Conservation (phyloP, 2,329 filamentous ascomycete species). For the Penicillium aurantiogriseum region DNA sequence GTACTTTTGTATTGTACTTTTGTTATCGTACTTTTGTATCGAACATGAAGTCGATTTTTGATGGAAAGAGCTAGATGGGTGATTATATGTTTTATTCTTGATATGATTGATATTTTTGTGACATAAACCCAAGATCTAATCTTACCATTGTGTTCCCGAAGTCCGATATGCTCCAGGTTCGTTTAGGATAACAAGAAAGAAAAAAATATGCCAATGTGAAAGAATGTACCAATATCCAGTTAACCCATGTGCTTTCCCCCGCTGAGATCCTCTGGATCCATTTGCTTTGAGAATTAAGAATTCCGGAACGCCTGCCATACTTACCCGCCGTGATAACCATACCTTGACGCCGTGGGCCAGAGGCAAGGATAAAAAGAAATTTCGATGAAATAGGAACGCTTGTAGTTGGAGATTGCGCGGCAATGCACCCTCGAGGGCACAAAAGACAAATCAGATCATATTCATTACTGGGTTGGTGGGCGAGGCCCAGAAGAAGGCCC, state of each 20-base stretch:
- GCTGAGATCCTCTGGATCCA: background rate
- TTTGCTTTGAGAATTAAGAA: background rate
- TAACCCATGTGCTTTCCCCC: background rate
- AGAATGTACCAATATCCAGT: background rate
- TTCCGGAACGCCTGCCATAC: background rate
- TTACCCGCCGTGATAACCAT: background rate
- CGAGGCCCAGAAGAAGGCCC: slow-evolving; percentile 10
- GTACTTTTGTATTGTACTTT: background rate
- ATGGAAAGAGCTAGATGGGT: background rate
- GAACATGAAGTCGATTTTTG: background rate
- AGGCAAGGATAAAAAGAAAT: background rate
- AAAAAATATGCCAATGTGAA: background rate
- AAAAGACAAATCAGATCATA: background rate
- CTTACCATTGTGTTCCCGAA: background rate
- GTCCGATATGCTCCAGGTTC: background rate
- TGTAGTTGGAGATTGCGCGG: background rate
- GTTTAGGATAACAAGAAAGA: background rate
- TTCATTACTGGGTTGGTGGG: slow-evolving; percentile 6
- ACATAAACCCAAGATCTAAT: background rate
- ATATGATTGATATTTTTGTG: background rate
- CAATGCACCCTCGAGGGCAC: background rate
- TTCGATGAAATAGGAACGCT: background rate
- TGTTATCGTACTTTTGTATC: background rate
- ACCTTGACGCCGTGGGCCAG: background rate
- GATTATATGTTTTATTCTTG: background rate